phyloP scores from a whole-genome alignment of 176 grass and related monocot genomes.

The Ensete glaucum region DNA sequence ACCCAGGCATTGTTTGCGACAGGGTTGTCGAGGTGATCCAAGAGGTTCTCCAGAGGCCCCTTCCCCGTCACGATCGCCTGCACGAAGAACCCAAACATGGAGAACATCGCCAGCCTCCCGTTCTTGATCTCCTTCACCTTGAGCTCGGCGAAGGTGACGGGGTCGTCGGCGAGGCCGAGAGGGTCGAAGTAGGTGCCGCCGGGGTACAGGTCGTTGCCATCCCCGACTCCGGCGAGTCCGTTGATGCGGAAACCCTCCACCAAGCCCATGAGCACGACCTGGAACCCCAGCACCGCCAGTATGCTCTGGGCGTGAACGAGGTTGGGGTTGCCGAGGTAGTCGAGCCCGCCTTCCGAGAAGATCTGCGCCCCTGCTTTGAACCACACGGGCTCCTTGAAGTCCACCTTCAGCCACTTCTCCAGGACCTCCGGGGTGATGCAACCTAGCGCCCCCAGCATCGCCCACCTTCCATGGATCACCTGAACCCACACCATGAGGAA shows the following conservation, averaged over 20 bases:
- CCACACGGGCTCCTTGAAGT: slow-evolving; percentile 95
- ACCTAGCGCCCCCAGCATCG: slow-evolving; percentile 85
- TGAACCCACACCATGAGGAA: background rate
- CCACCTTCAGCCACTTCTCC: slow-evolving; percentile 70
- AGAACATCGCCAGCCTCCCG: slow-evolving; percentile 91
- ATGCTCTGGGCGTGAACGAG: slow-evolving; percentile 96
- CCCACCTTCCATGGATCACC: slow-evolving; percentile 89
- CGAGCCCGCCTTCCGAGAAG: slow-evolving; percentile 32
- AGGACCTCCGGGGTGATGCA: slow-evolving; percentile 93
- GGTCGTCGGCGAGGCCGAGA: slow-evolving; percentile 79
- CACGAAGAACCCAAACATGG: slow-evolving; percentile 89
- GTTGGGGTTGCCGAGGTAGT: slow-evolving; percentile 78
- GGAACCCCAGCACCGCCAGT: slow-evolving; percentile 73
- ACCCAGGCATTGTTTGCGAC: slow-evolving; percentile 49
- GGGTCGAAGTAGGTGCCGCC: slow-evolving; percentile 92
- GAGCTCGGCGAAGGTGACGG: slow-evolving; percentile 38
- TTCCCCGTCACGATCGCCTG: slow-evolving; percentile 91
- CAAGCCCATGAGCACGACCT: slow-evolving; percentile 89
- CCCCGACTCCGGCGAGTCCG: slow-evolving; percentile 68
- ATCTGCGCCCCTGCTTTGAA: slow-evolving; percentile 96
- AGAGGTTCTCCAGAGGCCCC: slow-evolving; percentile 85
- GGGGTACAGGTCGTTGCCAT: slow-evolving; percentile 84
- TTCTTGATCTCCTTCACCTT: slow-evolving; percentile 51
- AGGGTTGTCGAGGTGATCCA: slow-evolving; percentile 76
- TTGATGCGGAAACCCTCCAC: slow-evolving; percentile 90